Percentiles rank a stretch among this genome's conserved stretches.
phyloP scores from a whole-genome alignment of 805 yeast species.

The Yamadazyma ubonensis region DNA sequence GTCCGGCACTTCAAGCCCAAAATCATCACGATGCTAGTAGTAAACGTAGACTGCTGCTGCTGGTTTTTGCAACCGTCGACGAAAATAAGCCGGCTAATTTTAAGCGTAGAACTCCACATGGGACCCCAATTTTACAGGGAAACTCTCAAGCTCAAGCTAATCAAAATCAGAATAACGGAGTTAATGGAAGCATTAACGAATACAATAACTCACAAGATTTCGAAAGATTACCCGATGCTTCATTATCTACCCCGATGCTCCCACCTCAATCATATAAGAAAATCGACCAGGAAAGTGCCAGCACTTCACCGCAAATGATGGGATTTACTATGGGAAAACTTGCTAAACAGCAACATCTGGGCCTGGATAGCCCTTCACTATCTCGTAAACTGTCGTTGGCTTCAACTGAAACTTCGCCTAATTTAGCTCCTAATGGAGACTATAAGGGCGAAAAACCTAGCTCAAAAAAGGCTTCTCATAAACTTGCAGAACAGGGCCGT shows the following conservation, averaged over 20 bases:
- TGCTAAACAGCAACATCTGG: constrained; percentile 32
- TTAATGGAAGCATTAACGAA: constrained; percentile 2
- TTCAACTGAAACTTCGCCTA: constrained; percentile 23
- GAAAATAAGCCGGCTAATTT: constrained; percentile 22
- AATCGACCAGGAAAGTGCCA: constrained; percentile 11
- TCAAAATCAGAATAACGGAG: neutral
- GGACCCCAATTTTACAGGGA: constrained; percentile 37
- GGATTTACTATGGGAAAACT: constrained; percentile 47
- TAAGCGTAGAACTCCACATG: constrained; percentile 45
- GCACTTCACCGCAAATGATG: constrained; percentile 36
- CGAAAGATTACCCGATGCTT: constrained; percentile 31
- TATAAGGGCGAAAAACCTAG: constrained; percentile 25
- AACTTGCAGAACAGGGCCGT: constrained; percentile 94
- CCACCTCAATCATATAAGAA: constrained; percentile 38
- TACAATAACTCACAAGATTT: constrained; percentile 8
- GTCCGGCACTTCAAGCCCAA: constrained; percentile 62
- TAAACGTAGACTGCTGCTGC: constrained; percentile 34
- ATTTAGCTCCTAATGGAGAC: constrained; percentile 16
- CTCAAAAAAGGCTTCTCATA: constrained; percentile 72
- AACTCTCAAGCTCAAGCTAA: constrained; percentile 7
- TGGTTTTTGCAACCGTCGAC: constrained; percentile 31
- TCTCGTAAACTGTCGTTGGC: constrained; percentile 16
- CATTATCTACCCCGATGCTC: constrained; percentile 30
- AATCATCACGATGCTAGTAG: constrained; percentile 13
- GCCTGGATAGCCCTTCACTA: constrained; percentile 11